A percentile compares a stretch with the other conserved stretches of the same genome.
Conservation (phyloP, 768 basidiomycete genomes). For the Piloderma croceum region DNA sequence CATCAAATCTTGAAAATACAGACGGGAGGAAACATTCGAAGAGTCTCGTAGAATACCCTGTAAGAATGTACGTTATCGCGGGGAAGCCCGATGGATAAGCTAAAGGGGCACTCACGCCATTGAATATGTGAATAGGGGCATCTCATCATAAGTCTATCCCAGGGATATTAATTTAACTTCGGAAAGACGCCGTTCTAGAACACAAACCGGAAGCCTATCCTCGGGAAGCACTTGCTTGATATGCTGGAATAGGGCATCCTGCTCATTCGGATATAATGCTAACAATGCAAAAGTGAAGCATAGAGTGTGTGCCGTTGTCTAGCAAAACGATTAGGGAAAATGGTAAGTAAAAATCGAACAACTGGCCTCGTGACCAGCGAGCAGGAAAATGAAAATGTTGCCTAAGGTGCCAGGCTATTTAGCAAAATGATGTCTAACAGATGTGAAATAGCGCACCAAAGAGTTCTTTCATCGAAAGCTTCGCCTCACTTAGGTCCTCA, state of each 20-base stretch:
- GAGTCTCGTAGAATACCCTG: slow-evolving; percentile 47
- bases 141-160: slow-evolving; percentile 25
- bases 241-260: slow-evolving; percentile 31
- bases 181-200: too few species aligned
- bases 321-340: too few species aligned
- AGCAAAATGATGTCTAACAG: too few species aligned
- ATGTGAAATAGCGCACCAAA: slow-evolving; percentile 20
- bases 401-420: too few species aligned
- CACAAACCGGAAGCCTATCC: slow-evolving; percentile 22
- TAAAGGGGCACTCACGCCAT: slow-evolving; percentile 16
- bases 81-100: too few species aligned
- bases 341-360: too few species aligned
- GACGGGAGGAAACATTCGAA: slow-evolving; percentile 45
- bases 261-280: slow-evolving; percentile 36
- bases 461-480: slow-evolving; percentile 40
- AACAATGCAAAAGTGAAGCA: slow-evolving; percentile 29
- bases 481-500: slow-evolving; percentile 17
- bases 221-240: slow-evolving; percentile 22
- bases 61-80: not conserved
- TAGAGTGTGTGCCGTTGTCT: slow-evolving; percentile 31
- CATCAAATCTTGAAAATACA: slow-evolving; percentile 11
- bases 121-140: slow-evolving; percentile 18
- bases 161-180: too few species aligned
- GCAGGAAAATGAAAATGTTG: slow-evolving; percentile 38
- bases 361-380: slow-evolving; percentile 56